Conservation (phyloP, 2,329 filamentous ascomycete genomes). For the Knufia fluminis region DNA sequence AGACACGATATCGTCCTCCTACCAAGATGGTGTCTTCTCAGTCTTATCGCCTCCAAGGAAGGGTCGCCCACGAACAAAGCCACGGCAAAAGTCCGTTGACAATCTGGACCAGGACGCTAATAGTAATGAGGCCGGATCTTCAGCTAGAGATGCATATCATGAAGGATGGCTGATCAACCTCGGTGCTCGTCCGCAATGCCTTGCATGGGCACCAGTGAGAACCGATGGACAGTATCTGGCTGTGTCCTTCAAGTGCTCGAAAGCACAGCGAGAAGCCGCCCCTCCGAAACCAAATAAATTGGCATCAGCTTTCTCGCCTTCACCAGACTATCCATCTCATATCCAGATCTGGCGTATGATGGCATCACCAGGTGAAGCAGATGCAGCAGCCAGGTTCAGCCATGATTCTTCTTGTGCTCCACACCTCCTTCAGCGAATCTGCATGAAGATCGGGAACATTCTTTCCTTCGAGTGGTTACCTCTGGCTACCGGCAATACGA, state of each 20-base stretch:
- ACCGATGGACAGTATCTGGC: constrained; percentile 49
- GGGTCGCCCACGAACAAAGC: too few species aligned
- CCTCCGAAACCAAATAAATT: constrained; percentile 25
- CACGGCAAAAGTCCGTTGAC: too few species aligned
- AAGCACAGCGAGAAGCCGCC: constrained; percentile 29
- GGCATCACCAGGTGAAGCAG: neutral
- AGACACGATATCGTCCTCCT: neutral
- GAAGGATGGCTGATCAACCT: constrained; percentile 49
- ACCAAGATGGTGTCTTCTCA: neutral
- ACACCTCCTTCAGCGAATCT: constrained; percentile 42
- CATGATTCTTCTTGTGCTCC: constrained; percentile 39
- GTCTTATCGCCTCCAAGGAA: neutral
- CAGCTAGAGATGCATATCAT: constrained; percentile 18
- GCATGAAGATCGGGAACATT: constrained; percentile 48
- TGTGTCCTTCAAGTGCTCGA: constrained; percentile 34
- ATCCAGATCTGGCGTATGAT: constrained; percentile 47
- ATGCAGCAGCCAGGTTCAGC: neutral
- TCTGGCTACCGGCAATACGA: constrained; percentile 23
- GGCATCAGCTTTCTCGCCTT: constrained; percentile 44
- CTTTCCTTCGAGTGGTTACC: constrained; percentile 50
- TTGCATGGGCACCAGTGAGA: constrained; percentile 38
- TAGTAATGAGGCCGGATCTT: neutral
- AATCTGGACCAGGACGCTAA: too few species aligned
- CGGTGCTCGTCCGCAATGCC: constrained; percentile 44
- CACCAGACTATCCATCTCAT: constrained; percentile 38